Evolutionary conservation across 805 yeast species (phyloP), one percentile per base, ranked within the genome.

Genomic region (Teunomyces kruisii): DNA sequence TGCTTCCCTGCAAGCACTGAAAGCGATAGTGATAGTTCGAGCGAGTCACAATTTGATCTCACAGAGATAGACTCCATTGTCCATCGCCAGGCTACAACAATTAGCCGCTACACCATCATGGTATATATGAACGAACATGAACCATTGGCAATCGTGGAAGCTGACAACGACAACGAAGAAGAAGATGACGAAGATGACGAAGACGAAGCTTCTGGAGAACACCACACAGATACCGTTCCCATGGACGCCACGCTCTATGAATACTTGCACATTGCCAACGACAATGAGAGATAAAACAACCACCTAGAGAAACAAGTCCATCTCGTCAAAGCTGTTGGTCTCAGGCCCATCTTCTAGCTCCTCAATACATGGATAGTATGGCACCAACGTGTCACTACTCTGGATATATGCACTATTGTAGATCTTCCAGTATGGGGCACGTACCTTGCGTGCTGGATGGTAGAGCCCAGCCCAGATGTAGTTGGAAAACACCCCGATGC

Each of bases 381-480:
- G 96, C 1, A 90, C 89, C 59, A 94, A 61, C 0, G 91, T 68
- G 61, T 89, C 95, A 35, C 81, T 70, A 48, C 79, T 77, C 54
- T 84, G 89, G 10, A 87, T 79, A 57, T 91, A 91, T 22, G 90
- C 80, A 32, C 69, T 67, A 56, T 92, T 91, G 70, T 81, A 91
- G 10, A 90, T 61, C 51, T 77, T 83, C 98, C 98, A 94, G 62
- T 85, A 94, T 0, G 94, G 83, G 3, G 66, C 68, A 49, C 99
- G 74, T 0, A 94, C 98, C 56, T 84, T 86, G 45, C 85, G 72
- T 0, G 98, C 97, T 1, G 98, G 96, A 56, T 94, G 98, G 61
- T 90, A 94, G 14, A 94, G 67, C 0, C 99, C 99, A 0, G 84
- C 82, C 85, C 96, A 80, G 0, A 86, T 55, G 62, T 94, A 94